Evolutionary conservation across 2,329 filamentous ascomycete species (phyloP).

Genomic region (Pseudogymnoascus sp.): DNA sequence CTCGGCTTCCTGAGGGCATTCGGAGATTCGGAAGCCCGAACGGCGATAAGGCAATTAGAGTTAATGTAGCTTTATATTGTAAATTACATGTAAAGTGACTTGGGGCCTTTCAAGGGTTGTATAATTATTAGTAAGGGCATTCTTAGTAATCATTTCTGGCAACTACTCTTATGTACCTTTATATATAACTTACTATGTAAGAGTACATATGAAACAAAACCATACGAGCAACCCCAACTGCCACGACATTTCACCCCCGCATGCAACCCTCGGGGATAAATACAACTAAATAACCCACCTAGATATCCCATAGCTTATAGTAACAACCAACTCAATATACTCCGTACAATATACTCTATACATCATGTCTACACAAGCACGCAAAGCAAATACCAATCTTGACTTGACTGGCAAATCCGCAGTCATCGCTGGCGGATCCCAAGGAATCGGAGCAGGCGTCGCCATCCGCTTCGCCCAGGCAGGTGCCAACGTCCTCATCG

Average conservation of each 20-base stretch:
- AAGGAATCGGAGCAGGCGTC: background rate
- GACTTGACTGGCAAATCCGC: background rate
- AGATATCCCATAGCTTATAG: background rate
- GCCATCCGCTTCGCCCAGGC: slow-evolving; percentile 1
- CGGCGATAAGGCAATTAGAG: background rate
- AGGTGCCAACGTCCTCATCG: background rate
- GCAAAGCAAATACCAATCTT: background rate
- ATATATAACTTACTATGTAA: background rate
- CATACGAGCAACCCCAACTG: background rate
- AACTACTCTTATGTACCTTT: background rate
- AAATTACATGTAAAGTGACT: background rate
- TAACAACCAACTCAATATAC: background rate
- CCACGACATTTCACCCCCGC: background rate
- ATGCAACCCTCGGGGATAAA: background rate
- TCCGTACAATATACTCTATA: background rate
- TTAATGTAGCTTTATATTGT: background rate
- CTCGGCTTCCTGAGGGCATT: background rate
- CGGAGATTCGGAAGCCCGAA: background rate
- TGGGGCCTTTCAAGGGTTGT: background rate
- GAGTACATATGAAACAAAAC: background rate
- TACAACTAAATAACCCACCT: background rate
- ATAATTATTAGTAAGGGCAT: background rate
- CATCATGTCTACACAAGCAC: background rate
- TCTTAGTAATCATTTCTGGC: background rate
- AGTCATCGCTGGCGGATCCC: background rate